Evolutionary conservation across 2,329 filamentous ascomycete genomes (phyloP).

Genomic region (Helotiales sp.): DNA sequence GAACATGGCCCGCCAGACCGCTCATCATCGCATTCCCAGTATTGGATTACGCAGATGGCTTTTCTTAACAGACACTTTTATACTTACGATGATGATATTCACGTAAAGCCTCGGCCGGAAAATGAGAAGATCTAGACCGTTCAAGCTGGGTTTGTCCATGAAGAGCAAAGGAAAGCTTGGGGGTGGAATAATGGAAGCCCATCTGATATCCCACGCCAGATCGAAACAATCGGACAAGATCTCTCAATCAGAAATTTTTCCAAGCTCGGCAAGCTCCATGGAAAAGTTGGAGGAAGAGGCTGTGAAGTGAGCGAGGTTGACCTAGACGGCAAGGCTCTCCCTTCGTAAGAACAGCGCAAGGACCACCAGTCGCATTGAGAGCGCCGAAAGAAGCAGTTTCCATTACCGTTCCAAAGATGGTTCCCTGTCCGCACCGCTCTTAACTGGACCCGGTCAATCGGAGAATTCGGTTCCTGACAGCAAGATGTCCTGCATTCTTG

Average conservation of each 20-base stretch:
- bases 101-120: not conserved
- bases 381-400: not conserved
- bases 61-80: not conserved
- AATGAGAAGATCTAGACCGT: not conserved
- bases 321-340: not conserved
- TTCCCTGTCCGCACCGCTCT: not conserved
- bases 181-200: not conserved
- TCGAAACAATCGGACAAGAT: not conserved
- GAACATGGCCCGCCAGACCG: not conserved
- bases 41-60: not conserved
- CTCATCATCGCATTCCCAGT: not conserved
- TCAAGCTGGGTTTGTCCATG: not conserved
- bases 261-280: not conserved
- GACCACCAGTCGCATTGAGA: not conserved
- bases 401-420: not conserved
- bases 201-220: not conserved
- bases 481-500: not conserved
- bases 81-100: not conserved
- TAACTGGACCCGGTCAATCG: not conserved
- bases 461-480: not conserved
- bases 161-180: not conserved
- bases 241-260: not conserved
- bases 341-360: not conserved
- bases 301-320: not conserved
- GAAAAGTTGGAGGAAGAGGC: not conserved